These are phyloP conservation scores for Karstenula rhodostoma DNA, from an alignment of 2,329 filamentous ascomycete species.

Conservation along the genomic window DNA sequence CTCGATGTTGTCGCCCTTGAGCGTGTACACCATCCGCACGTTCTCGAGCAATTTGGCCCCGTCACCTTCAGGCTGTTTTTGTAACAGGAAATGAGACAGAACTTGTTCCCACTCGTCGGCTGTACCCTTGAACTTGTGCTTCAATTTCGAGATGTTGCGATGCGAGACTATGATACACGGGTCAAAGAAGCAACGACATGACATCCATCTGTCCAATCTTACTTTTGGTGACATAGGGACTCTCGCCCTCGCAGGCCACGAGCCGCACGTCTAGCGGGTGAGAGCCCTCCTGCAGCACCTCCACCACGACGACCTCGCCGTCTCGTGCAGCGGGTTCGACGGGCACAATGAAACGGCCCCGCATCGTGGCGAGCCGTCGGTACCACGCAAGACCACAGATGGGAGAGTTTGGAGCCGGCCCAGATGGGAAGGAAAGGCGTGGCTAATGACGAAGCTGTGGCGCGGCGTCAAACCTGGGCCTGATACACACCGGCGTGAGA, in stretches of 20 bases:
- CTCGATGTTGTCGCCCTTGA: constrained; percentile 62
- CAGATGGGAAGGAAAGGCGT: constrained; percentile 19
- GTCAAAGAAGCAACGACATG: constrained; percentile 33
- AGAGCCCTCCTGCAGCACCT: constrained; percentile 62
- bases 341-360: constrained; percentile 59
- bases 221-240: constrained; percentile 66
- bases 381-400: constrained; percentile 14
- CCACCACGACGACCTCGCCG: constrained; percentile 66
- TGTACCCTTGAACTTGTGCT: constrained; percentile 46
- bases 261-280: constrained; percentile 71
- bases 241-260: constrained; percentile 72
- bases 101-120: constrained; percentile 72
- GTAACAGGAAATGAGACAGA: constrained; percentile 65
- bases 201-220: constrained; percentile 49
- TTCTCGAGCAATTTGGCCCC: constrained; percentile 60
- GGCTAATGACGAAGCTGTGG: constrained; percentile 21
- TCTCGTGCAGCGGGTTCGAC: constrained; percentile 64
- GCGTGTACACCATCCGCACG: constrained; percentile 66
- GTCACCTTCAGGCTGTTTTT: constrained; percentile 49
- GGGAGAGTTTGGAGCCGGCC: constrained; percentile 22
- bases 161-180: constrained; percentile 40
- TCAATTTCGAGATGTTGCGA: constrained; percentile 40
- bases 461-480: constrained; percentile 8
- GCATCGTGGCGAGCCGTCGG: constrained; percentile 22
- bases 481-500: constrained; percentile 24